A percentile compares a stretch with the other conserved stretches of the same genome.
phyloP scores from a whole-genome alignment of 106 monocot species.

The Gastrodia elata region DNA sequence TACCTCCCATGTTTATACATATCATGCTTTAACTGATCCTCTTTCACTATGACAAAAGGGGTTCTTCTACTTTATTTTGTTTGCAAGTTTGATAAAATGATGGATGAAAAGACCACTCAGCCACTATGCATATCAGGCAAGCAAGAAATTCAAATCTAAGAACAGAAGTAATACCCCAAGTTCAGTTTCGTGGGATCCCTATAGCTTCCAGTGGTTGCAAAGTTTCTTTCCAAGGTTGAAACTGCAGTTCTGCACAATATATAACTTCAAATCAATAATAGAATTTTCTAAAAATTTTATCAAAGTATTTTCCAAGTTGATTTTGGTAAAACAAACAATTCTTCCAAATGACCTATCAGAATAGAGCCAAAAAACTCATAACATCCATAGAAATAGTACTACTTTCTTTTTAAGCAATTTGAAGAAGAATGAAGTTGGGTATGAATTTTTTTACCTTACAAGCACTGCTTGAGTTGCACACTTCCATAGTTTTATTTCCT shows the following conservation, averaged over 20 bases:
- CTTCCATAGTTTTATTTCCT: slow-evolving; percentile 12
- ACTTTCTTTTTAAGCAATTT: neutral
- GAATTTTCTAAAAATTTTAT: neutral
- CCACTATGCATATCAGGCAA: neutral
- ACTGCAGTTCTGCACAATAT: slow-evolving; percentile 18
- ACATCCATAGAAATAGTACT: neutral
- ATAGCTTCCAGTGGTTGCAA: slow-evolving; percentile 16
- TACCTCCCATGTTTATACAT: too few relatives aligned
- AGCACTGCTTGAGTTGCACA: neutral
- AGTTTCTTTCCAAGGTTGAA: slow-evolving; percentile 10
- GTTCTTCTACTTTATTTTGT: neutral
- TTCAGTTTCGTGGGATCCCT: slow-evolving; percentile 48
- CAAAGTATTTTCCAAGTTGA: neutral
- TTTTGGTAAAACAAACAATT: neutral
- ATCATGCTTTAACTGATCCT: too few relatives aligned
- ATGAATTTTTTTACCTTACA: slow-evolving; percentile 24
- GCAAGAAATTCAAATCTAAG: neutral
- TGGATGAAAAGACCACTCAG: neutral
- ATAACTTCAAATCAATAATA: slow-evolving; percentile 2
- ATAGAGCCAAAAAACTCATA: neutral
- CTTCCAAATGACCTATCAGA: neutral
- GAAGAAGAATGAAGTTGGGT: neutral
- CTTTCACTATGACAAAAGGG: neutral
- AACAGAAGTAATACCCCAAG: slow-evolving; percentile 18
- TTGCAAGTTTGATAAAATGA: too few relatives aligned